Base-by-base conservation (phyloP, 2,329 filamentous ascomycete species). In the Neonectria faginata region DNA sequence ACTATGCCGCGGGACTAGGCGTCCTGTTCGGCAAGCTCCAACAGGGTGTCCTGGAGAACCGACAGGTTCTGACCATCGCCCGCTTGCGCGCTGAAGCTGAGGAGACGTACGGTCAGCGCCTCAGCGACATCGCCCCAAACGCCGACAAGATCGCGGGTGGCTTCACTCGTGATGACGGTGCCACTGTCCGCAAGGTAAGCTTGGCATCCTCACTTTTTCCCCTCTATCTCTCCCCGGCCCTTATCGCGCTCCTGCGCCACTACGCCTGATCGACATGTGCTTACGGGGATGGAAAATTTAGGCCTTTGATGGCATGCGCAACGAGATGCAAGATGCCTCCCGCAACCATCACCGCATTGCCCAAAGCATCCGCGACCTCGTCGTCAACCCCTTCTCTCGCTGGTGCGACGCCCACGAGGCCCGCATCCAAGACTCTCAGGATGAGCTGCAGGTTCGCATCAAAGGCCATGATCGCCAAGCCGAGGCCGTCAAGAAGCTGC, bases 371-470 rank as follows among this genome's bases (percentile, higher is more conserved):
- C 92, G 95, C 68, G 95, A 99, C 79, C 88, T 99, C 18, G 96
- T 99, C 55, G 92, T 99, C 27, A 92, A 91, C 73, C 97, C 96
- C 8, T 99, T 99, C 80, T 88, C 93, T 64, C 90, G 93, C 75
- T 99, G 96, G 96, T 97, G 94, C 81, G 95, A 97, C 74, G 92
- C 95, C 62, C 96, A 99, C 81, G 94, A 97, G 73, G 86, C 89
- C 67, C 92, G 96, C 69, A 89, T 99, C 63, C 92, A 97, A 77
- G 93, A 94, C 75, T 97, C 94, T 22, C 95, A 99, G 78, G 96
- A 98, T 73, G 94, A 97, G 74, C 87, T 99, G 22, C 95, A 98
- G 79, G 82, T 85, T 52, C 92, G 93, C 63, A 94, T 98, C 80
- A 97, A 97, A 83, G 88, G 92, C 66, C 94, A 98, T 79, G 93